A percentile compares a stretch with the other conserved stretches of the same genome.
These are phyloP conservation scores for Paxillus ammoniavirescens DNA, from an alignment of 768 basidiomycete genomes.

Conservation along the genomic window DNA sequence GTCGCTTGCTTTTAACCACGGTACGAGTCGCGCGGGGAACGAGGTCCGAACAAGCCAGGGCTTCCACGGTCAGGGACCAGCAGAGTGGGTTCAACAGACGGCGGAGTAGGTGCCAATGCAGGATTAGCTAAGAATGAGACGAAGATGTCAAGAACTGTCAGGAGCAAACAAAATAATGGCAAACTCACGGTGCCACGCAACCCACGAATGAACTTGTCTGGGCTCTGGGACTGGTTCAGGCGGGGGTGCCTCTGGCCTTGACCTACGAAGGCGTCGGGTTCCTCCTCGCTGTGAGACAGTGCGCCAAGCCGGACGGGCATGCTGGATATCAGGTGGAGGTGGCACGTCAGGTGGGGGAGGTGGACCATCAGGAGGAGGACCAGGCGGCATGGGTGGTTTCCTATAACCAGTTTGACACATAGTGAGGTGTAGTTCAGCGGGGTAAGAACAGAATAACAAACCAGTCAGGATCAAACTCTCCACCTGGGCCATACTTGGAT, in stretches of 20 bases:
- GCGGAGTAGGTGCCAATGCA: slow-evolving; percentile 54
- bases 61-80: slow-evolving; percentile 57
- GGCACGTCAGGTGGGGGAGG: slow-evolving; percentile 45
- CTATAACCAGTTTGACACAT: slow-evolving; percentile 22
- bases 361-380: slow-evolving; percentile 37
- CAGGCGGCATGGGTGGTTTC: slow-evolving; percentile 42
- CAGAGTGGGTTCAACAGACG: slow-evolving; percentile 55
- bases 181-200: slow-evolving; percentile 64
- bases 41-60: slow-evolving; percentile 77
- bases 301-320: slow-evolving; percentile 62
- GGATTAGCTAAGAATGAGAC: slow-evolving; percentile 53
- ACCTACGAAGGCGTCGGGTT: slow-evolving; percentile 44
- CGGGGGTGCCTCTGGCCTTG: slow-evolving; percentile 32
- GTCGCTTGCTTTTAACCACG: slow-evolving; percentile 8
- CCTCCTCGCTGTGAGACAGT: slow-evolving; percentile 38
- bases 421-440: neutral
- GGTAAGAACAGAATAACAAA: slow-evolving; percentile 22
- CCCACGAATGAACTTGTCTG: slow-evolving; percentile 52
- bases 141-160: slow-evolving; percentile 3
- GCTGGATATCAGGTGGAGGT: slow-evolving; percentile 41
- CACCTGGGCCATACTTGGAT: slow-evolving; percentile 80
- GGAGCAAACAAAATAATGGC: slow-evolving; percentile 8
- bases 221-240: slow-evolving; percentile 37
- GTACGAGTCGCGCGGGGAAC: slow-evolving; percentile 52
- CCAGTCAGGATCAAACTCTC: slow-evolving; percentile 86